phyloP scores from a whole-genome alignment of 2,329 filamentous ascomycete species.

The Colletotrichum sp. region DNA sequence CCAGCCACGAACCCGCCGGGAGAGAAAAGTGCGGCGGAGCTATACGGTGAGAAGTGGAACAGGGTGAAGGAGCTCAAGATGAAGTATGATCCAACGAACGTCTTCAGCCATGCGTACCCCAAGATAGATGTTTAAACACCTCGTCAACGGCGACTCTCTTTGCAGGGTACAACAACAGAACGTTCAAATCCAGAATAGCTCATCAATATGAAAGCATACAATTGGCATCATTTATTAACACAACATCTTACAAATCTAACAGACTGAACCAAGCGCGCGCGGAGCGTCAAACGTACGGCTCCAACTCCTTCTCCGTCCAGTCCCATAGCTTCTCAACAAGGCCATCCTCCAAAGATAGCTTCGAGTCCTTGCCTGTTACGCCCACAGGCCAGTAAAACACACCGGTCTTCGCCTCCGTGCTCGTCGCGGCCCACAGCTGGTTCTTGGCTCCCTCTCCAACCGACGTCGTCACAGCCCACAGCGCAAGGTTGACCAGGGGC shows the following conservation, averaged over 20 bases:
- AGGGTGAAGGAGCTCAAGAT: neutral
- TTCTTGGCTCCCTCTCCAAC: slow-evolving; percentile 15
- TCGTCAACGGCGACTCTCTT: neutral
- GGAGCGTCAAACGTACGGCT: neutral
- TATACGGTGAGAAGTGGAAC: neutral
- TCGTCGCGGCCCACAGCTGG: slow-evolving; percentile 20
- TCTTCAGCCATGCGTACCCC: neutral
- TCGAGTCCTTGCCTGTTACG: slow-evolving; percentile 23
- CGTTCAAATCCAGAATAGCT: neutral
- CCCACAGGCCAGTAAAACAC: slow-evolving; percentile 38
- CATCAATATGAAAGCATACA: neutral
- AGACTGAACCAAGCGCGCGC: too few relatives aligned
- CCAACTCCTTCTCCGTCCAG: slow-evolving; percentile 37
- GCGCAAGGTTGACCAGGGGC: neutral
- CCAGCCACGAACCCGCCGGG: neutral
- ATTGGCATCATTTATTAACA: neutral
- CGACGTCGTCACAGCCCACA: neutral
- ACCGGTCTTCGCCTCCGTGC: slow-evolving; percentile 24
- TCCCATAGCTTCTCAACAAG: slow-evolving; percentile 36
- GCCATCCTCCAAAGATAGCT: slow-evolving; percentile 27
- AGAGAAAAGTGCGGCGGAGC: neutral
- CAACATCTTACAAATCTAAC: neutral
- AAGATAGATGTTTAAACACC: neutral
- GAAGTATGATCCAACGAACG: neutral
- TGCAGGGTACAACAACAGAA: neutral